Conservation (phyloP, 2,329 filamentous ascomycete genomes). For the Madurella mycetomatis region DNA sequence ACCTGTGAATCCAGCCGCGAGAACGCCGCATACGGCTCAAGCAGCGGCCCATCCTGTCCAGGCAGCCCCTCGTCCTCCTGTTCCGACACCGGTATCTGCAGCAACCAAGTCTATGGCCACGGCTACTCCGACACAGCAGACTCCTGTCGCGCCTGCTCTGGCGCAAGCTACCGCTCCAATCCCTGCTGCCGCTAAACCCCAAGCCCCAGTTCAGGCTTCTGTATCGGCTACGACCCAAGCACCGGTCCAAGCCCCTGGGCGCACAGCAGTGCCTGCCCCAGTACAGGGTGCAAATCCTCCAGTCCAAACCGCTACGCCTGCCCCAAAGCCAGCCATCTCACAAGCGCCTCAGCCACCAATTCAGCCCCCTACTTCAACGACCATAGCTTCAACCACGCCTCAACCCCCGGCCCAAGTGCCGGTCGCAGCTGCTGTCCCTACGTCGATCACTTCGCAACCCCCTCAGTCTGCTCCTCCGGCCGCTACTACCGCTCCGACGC, state of each 20-base stretch:
- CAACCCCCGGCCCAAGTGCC: neutral
- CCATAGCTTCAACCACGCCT: neutral
- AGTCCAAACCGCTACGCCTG: no score
- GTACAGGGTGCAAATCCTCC: no score
- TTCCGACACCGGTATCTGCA: neutral
- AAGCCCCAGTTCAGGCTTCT: neutral
- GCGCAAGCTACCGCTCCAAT: neutral
- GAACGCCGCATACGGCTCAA: neutral
- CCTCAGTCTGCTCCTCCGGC: neutral
- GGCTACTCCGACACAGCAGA: neutral
- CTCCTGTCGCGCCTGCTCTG: neutral
- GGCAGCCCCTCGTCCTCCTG: neutral
- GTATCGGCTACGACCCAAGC: neutral
- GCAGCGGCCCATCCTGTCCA: neutral
- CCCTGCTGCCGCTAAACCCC: neutral
- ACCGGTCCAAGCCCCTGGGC: neutral
- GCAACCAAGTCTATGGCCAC: neutral
- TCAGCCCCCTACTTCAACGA: neutral
- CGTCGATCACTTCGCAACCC: neutral
- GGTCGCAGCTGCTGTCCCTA: no score
- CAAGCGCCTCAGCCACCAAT: neutral
- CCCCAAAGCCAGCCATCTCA: neutral
- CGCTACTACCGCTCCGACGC: neutral
- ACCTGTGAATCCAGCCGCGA: neutral
- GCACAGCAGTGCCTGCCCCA: no score